phyloP scores from a whole-genome alignment of 805 yeast species.

The Candida mattraensis region DNA sequence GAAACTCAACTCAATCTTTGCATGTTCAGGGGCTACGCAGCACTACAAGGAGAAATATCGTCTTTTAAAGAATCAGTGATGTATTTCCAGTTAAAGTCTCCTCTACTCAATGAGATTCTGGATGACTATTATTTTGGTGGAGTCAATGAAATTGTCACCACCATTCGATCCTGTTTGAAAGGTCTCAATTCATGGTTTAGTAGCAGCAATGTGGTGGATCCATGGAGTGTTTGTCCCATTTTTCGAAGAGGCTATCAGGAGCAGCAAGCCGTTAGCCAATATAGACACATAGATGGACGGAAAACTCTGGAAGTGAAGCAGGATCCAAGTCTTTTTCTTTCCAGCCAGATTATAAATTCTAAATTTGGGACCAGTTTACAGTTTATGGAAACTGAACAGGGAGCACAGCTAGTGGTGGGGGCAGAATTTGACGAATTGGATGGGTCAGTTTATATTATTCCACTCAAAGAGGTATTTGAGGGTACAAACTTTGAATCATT shows the following conservation, averaged over 20 bases:
- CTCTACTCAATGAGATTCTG: constrained; percentile 41
- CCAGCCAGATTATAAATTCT: constrained; percentile 29
- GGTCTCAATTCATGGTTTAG: constrained; percentile 44
- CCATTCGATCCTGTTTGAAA: constrained; percentile 40
- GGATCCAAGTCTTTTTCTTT: constrained; percentile 9
- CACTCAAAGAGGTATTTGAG: constrained; percentile 33
- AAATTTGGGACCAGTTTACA: constrained; percentile 49
- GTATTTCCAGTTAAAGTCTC: constrained; percentile 35
- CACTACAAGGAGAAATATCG: constrained; percentile 45
- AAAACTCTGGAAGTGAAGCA: no score
- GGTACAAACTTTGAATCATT: not conserved
- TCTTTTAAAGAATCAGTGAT: constrained; percentile 9
- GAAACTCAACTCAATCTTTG: constrained; percentile 44
- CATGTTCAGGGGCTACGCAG: constrained; percentile 55
- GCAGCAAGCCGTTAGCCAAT: no score
- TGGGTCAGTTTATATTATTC: constrained; percentile 48
- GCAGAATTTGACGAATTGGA: constrained; percentile 45
- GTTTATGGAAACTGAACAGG: constrained; percentile 41
- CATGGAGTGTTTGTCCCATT: constrained; percentile 39
- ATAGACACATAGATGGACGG: no score
- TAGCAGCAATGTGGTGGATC: constrained; percentile 23
- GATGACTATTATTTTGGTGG: constrained; percentile 57
- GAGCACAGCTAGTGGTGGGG: constrained; percentile 47
- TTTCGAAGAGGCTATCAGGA: constrained; percentile 1
- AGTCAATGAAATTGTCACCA: constrained; percentile 42